phyloP scores from a whole-genome alignment of 1,139 yeast species.

The Sugiyamaella castrensis region DNA sequence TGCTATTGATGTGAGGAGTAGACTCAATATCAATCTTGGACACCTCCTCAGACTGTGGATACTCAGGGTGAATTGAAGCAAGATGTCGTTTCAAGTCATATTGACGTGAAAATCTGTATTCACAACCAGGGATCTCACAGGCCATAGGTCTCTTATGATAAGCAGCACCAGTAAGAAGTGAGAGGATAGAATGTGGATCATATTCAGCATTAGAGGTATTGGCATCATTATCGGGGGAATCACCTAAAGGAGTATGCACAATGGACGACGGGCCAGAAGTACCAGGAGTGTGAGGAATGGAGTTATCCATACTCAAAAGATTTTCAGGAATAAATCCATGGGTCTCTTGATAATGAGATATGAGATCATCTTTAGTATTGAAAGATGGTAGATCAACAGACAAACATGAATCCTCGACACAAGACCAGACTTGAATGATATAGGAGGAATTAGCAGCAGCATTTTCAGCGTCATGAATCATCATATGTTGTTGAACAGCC shows the following conservation, averaged over 20 bases:
- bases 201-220: neutral
- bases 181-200: neutral
- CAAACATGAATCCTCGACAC: conserved; percentile 21
- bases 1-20: conserved; percentile 1
- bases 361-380: conserved; percentile 26
- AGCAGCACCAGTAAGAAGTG: conserved; percentile 39
- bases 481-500: conserved; percentile 67
- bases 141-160: conserved; percentile 34
- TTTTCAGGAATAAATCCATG: conserved; percentile 39
- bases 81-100: conserved; percentile 43
- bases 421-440: conserved; percentile 21
- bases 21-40: neutral
- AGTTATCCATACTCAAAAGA: conserved; percentile 18
- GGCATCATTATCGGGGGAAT: conserved; percentile 1
- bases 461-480: conserved; percentile 21
- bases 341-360: conserved; percentile 42
- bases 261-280: neutral
- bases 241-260: conserved; percentile 7
- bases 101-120: conserved; percentile 37
- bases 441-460: conserved; percentile 8
- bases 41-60: neutral
- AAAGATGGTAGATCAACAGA: conserved; percentile 3
- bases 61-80: conserved; percentile 26
- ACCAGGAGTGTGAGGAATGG: conserved; percentile 2
- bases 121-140: conserved; percentile 38